phyloP scores from a whole-genome alignment of 78 protist genomes.

The Emiliania huxleyi region DNA sequence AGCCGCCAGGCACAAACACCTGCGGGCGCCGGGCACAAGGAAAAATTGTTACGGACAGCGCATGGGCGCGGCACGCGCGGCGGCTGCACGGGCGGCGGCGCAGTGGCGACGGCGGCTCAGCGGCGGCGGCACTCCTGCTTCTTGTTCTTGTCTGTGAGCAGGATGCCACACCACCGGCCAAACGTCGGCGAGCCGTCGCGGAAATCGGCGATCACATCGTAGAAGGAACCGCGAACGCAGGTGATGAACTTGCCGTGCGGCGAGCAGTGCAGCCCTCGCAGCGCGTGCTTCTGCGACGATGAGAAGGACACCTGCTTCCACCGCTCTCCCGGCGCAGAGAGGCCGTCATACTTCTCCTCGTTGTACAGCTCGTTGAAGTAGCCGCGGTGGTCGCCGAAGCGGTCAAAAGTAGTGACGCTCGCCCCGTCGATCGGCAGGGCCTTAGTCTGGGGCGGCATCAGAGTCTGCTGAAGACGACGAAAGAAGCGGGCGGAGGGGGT shows the following conservation, averaged over 20 bases:
- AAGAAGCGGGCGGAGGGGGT: no score
- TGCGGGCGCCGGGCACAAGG: not conserved
- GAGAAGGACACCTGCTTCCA: constrained; percentile 26
- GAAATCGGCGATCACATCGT: constrained; percentile 36
- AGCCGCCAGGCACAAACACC: constrained; percentile 2
- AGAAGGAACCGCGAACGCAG: constrained; percentile 24
- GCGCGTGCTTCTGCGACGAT: not conserved
- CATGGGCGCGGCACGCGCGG: no score
- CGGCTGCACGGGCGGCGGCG: no score
- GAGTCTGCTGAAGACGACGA: no score
- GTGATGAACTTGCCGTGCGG: constrained; percentile 41
- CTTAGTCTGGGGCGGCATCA: not conserved
- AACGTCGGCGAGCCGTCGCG: constrained; percentile 35
- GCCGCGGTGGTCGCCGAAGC: constrained; percentile 38
- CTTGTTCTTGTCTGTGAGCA: constrained; percentile 30
- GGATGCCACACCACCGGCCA: constrained; percentile 16
- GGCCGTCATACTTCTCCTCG: not conserved
- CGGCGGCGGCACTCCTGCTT: not conserved
- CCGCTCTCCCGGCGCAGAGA: not conserved
- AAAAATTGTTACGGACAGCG: not conserved
- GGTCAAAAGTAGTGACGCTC: not conserved
- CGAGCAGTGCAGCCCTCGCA: constrained; percentile 42
- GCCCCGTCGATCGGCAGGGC: not conserved
- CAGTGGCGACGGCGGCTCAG: no score
- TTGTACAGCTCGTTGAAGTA: constrained; percentile 42